Base-by-base conservation (phyloP, 805 yeast species). In the Wickerhamiella lipophila region DNA sequence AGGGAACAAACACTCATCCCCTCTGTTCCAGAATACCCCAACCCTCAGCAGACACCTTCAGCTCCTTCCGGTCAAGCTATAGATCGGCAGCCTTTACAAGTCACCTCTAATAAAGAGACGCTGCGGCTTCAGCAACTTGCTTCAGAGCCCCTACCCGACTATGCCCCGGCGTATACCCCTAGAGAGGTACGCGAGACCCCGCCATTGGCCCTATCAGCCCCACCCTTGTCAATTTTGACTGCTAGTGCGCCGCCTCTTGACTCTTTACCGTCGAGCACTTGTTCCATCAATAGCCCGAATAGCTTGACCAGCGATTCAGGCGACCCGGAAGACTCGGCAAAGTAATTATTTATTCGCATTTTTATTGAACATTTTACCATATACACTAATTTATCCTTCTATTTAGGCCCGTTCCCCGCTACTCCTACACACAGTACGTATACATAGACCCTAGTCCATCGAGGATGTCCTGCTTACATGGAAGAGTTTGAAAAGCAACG, bases 401-500 rank as follows among this genome's bases (percentile, higher is more conserved):
- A n/a, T n/a, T n/a, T n/a, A n/a, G n/a, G n/a, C n/a, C n/a, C n/a
- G n/a, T n/a, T n/a, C n/a, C n/a, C n/a, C n/a, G n/a, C n/a, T n/a
- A n/a, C n/a, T n/a, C n/a, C n/a, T n/a, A n/a, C n/a, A n/a, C n/a
- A n/a, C n/a, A n/a, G n/a, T n/a, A n/a, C n/a, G n/a, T n/a, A n/a
- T n/a, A n/a, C n/a, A n/a, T n/a, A n/a, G n/a, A n/a, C n/a, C n/a
- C n/a, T n/a, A n/a, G n/a, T n/a, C n/a, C n/a, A n/a, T n/a, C n/a
- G n/a, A n/a, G n/a, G n/a, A n/a, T n/a, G n/a, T n/a, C n/a, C n/a
- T 23, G 26, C 15, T 38, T 58, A 54, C 34, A 22, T 13, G 19
- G 62, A 55, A 32, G 79, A 79, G 53, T 88, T 88, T 65, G 81
- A 78, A 48, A 71, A 72, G 56, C 67, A 83, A 56, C 79, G 80